Evolutionary conservation across 2,329 filamentous ascomycete species (phyloP).

Genomic region (Epicoccum sorghinum): DNA sequence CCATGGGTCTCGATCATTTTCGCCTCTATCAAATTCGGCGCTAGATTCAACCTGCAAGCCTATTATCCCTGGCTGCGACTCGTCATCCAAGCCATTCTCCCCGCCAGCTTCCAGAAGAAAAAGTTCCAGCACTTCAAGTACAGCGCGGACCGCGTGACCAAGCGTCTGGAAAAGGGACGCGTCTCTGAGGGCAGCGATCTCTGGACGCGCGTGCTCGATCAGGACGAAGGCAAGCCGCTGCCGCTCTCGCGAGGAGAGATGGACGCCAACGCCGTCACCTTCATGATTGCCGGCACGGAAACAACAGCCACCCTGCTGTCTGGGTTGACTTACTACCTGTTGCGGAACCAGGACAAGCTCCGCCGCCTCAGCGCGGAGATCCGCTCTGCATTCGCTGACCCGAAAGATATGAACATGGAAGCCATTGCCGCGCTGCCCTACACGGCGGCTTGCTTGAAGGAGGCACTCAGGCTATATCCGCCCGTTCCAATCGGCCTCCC

Average conservation of each 20-base stretch:
- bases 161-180: conserved; percentile 37
- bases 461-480: conserved; percentile 35
- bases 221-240: conserved; percentile 20
- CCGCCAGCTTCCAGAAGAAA: conserved; percentile 11
- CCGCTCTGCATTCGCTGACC: background rate
- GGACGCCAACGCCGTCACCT: conserved; percentile 13
- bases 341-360: conserved; percentile 26
- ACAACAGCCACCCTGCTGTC: conserved; percentile 36
- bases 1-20: conserved; percentile 44
- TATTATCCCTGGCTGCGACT: background rate
- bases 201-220: conserved; percentile 47
- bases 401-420: background rate
- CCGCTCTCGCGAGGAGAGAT: background rate
- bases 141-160: conserved; percentile 33
- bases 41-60: conserved; percentile 17
- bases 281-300: conserved; percentile 39
- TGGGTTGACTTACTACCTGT: conserved; percentile 34
- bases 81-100: background rate
- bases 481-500: conserved; percentile 36
- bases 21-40: conserved; percentile 6
- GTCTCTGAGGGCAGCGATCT: conserved; percentile 44
- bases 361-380: conserved; percentile 8
- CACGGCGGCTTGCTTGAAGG: conserved; percentile 33
- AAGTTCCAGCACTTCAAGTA: conserved; percentile 25
- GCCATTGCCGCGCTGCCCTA: background rate